These are phyloP conservation scores for Cercospora sp. DNA, from an alignment of 2,329 filamentous ascomycete genomes.

Conservation along the genomic window DNA sequence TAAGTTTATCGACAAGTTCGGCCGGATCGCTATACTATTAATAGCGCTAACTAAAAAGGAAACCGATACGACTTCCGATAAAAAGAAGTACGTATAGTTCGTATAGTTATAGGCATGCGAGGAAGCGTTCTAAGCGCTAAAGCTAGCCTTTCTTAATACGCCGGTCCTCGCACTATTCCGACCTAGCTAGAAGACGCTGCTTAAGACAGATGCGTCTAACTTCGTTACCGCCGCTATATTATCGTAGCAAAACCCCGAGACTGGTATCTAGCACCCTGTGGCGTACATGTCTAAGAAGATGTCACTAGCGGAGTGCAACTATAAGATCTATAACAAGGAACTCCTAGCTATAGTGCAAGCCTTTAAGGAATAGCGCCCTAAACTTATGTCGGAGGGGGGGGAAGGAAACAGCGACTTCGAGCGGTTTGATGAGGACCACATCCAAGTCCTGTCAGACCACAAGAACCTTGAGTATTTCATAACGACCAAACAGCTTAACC, in stretches of 20 bases:
- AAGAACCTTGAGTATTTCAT: slow-evolving; percentile 37
- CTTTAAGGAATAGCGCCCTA: slow-evolving; percentile 8
- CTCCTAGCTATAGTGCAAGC: slow-evolving; percentile 33
- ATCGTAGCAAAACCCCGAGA: not conserved
- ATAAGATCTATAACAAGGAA: slow-evolving; percentile 23
- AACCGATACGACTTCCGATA: not conserved
- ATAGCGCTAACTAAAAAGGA: not conserved
- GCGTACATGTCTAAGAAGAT: slow-evolving; percentile 20
- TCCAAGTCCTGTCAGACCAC: slow-evolving; percentile 34
- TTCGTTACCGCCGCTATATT: no score
- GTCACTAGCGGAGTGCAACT: slow-evolving; percentile 15
- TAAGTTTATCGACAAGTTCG: not conserved
- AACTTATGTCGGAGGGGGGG: slow-evolving; percentile 14
- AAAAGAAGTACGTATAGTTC: not conserved
- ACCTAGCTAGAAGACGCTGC: no score
- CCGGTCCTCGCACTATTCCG: no score
- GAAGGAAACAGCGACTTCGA: not conserved
- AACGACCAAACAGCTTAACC: slow-evolving; percentile 35
- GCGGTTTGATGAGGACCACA: not conserved
- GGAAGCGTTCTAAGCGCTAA: slow-evolving; percentile 1
- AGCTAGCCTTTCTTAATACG: not conserved
- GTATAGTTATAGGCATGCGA: not conserved
- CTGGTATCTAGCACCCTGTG: not conserved
- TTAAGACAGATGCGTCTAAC: no score
- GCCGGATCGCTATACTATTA: not conserved